Evolutionary conservation across 306 rosid genomes (phyloP), one percentile per base, ranked within the genome.

Genomic region (Prunus mira): DNA sequence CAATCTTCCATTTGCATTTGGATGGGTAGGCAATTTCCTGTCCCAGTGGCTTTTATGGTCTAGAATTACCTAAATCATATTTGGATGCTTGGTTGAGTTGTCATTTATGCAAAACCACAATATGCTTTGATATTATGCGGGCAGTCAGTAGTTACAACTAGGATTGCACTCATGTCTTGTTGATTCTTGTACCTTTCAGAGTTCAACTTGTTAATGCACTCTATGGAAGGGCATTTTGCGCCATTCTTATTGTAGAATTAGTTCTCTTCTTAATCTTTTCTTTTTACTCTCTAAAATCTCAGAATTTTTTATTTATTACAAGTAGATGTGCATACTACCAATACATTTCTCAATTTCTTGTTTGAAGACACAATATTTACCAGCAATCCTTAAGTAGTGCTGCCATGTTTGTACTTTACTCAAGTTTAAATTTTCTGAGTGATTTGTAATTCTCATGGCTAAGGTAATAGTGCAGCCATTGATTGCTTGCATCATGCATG

Each of bases 1-100:
- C 79, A 95, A 95, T 90, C 96, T 95, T 74, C 97, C 98, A 43
- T 92, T 95, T 86, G 93, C 98, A 75, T 95, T 95, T 86, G 98
- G 97, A 66, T 95, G 98, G 98, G 98, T 92, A 90, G 47, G 90
- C 78, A 80, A 77, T 70, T 75, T 45, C 41, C 12, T 38, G 6
- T 73, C 43, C 38, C n/a, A 15, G 12, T 30, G 55, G 15, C 63
- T 8, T 76, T 38, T n/a, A 38, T 70, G 34, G 68, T 62, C 45
- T 71, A 20, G 19, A 61, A 65, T 51, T 27, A 15, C 27, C 52
- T 64, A 3, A 27, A 54, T 58, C 49, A 56, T 57, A 52, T 34
- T 9, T 28, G 64, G 12, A 76, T 27, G 56, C 25, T 57, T 61
- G 69, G 12, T 58, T 14, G 51, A 57, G 45, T 67, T 30, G 13